Conservation (phyloP, 2,329 filamentous ascomycete species). For the Grosmannia penicillata region DNA sequence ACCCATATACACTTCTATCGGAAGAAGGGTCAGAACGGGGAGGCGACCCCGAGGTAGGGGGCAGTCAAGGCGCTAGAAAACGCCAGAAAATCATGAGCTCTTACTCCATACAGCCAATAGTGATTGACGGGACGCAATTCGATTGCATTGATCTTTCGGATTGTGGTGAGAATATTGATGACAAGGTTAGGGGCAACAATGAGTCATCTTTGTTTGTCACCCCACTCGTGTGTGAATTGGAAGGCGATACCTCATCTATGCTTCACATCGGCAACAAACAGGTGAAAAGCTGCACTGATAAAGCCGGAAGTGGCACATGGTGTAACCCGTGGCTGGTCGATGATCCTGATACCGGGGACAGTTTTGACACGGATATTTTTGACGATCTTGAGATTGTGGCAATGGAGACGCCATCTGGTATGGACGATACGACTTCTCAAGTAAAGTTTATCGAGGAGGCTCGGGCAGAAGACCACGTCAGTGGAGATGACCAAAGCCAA, state of each 20-base stretch:
- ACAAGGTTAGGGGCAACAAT: background rate
- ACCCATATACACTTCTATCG: background rate
- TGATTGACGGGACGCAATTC: slow-evolving; percentile 1
- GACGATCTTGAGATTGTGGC: slow-evolving; percentile 5
- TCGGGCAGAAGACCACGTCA: background rate
- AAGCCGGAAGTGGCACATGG: background rate
- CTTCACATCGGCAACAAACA: too few relatives aligned
- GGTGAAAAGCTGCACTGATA: background rate
- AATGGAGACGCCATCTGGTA: background rate
- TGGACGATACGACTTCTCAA: too few relatives aligned
- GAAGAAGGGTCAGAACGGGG: background rate
- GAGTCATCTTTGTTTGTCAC: background rate
- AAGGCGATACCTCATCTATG: background rate
- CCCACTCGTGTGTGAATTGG: background rate
- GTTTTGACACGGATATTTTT: slow-evolving; percentile 9
- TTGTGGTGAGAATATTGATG: background rate
- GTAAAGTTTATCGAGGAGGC: background rate
- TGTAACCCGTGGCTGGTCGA: slow-evolving; percentile 3
- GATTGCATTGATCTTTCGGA: slow-evolving; percentile 8
- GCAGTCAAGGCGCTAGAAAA: too few relatives aligned
- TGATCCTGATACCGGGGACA: slow-evolving; percentile 1
- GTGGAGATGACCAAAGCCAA: too few relatives aligned
- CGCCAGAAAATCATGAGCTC: background rate
- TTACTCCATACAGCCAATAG: background rate
- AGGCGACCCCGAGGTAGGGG: too few relatives aligned